Percentiles rank a stretch among this genome's conserved stretches.
Conservation (phyloP, 208 protist genomes). For the Leishmania major region DNA sequence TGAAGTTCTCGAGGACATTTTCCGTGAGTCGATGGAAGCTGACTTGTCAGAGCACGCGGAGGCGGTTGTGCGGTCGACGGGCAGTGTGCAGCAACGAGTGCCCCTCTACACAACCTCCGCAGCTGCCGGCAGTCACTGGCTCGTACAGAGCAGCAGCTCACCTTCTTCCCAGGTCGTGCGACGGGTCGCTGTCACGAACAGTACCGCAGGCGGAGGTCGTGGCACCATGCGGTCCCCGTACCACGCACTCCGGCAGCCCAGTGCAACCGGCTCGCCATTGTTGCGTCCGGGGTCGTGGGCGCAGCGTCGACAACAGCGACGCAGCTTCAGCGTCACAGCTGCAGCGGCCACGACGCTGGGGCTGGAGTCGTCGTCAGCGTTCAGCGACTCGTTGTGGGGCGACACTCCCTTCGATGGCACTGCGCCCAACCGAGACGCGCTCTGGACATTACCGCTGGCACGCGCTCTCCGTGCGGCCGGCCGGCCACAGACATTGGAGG, state of each 20-base stretch:
- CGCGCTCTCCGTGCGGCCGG: slow-evolving; percentile 19
- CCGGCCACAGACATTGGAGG: slow-evolving; percentile 30
- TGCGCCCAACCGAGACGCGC: slow-evolving; percentile 9
- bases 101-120: not conserved
- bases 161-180: not conserved
- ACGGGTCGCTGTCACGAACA: not conserved
- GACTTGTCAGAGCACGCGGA: slow-evolving; percentile 7
- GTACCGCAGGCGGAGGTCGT: not conserved
- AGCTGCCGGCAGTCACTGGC: not conserved
- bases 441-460: slow-evolving; percentile 31
- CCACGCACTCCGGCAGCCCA: slow-evolving; percentile 20
- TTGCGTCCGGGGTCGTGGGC: not conserved
- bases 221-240: slow-evolving; percentile 1
- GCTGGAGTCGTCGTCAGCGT: not conserved
- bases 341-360: not conserved
- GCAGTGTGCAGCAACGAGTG: not conserved
- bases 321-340: not conserved
- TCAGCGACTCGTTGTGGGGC: slow-evolving; percentile 16
- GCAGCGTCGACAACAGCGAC: slow-evolving; percentile 5
- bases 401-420: slow-evolving; percentile 4
- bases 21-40: slow-evolving; percentile 14
- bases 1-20: slow-evolving; percentile 30
- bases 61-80: not conserved
- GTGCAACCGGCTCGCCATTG: not conserved
- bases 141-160: not conserved